Evolutionary conservation across 495 filamentous ascomycete species (phyloP), one percentile per base, ranked within the genome.

Genomic region (Aspergillus coremiiformis): DNA sequence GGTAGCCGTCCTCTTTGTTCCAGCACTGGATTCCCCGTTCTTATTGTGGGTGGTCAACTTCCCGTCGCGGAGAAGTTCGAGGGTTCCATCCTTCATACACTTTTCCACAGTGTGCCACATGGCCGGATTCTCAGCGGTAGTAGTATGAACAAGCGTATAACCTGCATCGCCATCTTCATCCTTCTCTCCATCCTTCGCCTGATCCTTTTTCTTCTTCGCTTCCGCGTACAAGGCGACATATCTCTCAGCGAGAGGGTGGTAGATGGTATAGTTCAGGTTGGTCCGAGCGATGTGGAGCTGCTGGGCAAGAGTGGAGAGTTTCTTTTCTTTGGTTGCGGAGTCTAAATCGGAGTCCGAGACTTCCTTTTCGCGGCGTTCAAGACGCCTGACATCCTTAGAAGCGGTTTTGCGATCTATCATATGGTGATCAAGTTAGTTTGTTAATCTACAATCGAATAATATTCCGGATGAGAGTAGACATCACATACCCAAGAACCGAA

Each of bases 261-360:
- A 90, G 39, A 85, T 78, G 0, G 89, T 82, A 61, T 98, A 98
- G 61, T 91, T 89, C 50, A 92, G 67, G 60, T 95, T 90, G 14
- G 96, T 81, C 52, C 86, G 79, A 5, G 86, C 84, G 12, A 69
- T 68, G 55, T 90, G 84, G 27, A 96, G 73, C 48, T 83, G 75
- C 23, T 66, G 56, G 39, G 79, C 66, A 32, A 86, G 61, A 10
- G 65, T 66, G 19, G 77, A 67, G 8, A 72, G 67, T 35, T 61
- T 56, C 53, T 79, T 76, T 23, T 78, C 67, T 5, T 71, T 63
- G 17, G 81, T 67, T 23, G 65, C 64, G 15, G 77, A 55, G 22
- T 63, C 69, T 29, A 55, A 10, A 9, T 55, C 54, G 4, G 59
- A 21, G 59, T 61, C 52, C 3, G 39, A 12, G 9, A 66, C 55